Evolutionary conservation across 2,329 filamentous ascomycete species (phyloP).

Genomic region (Colletotrichum musae): DNA sequence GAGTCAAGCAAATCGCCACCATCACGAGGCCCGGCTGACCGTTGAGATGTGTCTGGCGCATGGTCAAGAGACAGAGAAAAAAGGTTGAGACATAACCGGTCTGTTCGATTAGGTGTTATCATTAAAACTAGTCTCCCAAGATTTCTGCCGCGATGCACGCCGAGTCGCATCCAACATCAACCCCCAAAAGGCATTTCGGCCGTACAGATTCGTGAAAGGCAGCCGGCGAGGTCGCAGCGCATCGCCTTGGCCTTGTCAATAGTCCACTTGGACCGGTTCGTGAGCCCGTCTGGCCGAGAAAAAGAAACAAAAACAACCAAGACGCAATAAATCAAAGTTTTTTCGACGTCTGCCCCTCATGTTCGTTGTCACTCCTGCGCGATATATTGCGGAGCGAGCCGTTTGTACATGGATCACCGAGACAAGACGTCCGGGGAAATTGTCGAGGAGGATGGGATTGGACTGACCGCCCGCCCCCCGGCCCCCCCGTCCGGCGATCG

Average conservation of each 20-base stretch:
- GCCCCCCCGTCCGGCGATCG: background rate
- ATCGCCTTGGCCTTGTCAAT: conserved; percentile 18
- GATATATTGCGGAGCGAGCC: conserved; percentile 10
- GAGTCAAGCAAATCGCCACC: conserved; percentile 1
- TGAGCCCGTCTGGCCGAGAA: conserved; percentile 21
- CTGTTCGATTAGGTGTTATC: conserved; percentile 33
- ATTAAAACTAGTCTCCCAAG: conserved; percentile 18
- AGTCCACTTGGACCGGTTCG: conserved; percentile 9
- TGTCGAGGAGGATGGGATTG: background rate
- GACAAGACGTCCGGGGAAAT: background rate
- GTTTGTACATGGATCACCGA: background rate
- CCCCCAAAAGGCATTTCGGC: conserved; percentile 16
- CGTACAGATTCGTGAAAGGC: conserved; percentile 15
- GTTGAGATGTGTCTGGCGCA: conserved; percentile 31
- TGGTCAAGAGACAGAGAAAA: background rate
- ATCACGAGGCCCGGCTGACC: conserved; percentile 19
- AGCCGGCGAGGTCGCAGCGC: conserved; percentile 19
- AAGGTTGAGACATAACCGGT: conserved; percentile 30
- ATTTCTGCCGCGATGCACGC: conserved; percentile 20
- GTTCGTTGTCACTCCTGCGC: conserved; percentile 29
- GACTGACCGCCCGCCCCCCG: too few species aligned
- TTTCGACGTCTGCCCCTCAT: conserved; percentile 13
- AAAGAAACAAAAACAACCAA: conserved; percentile 11
- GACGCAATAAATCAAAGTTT: conserved; percentile 5
- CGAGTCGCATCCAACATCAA: conserved; percentile 2